Evolutionary conservation across 176 grass and related monocot genomes (phyloP).

Genomic region (Hyparrhenia diplandra): DNA sequence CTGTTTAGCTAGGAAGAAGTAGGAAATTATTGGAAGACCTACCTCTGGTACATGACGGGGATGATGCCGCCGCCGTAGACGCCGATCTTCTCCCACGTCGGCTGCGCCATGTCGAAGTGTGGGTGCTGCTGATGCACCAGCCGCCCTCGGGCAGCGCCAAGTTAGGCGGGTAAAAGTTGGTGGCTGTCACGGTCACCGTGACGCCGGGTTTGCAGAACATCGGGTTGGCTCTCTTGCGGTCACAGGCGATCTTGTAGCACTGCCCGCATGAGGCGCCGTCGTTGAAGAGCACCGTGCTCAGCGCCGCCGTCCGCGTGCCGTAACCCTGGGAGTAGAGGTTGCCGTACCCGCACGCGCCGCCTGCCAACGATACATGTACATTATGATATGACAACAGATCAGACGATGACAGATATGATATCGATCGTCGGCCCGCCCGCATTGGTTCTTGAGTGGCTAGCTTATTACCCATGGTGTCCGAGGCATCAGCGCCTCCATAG

Average conservation of each 20-base stretch:
- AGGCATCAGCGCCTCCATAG: constrained; percentile 48
- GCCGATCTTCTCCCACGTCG: constrained; percentile 54
- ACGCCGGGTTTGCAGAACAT: constrained; percentile 14
- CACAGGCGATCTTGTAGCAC: constrained; percentile 59
- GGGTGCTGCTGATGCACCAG: constrained; percentile 51
- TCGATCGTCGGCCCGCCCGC: too few relatives aligned
- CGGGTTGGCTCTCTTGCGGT: constrained; percentile 8
- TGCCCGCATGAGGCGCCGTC: constrained; percentile 33
- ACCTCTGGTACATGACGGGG: constrained; percentile 56
- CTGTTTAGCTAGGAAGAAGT: too few relatives aligned
- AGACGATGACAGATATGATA: too few relatives aligned
- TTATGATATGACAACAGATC: too few relatives aligned
- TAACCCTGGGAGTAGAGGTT: constrained; percentile 32
- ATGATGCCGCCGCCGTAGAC: constrained; percentile 53
- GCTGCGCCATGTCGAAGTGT: constrained; percentile 74
- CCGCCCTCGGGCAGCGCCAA: constrained; percentile 56
- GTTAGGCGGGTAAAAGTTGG: constrained; percentile 80
- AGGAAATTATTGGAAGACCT: neutral
- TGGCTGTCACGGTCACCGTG: constrained; percentile 47
- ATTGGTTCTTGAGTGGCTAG: neutral
- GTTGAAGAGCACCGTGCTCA: constrained; percentile 54
- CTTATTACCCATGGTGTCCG: constrained; percentile 5
- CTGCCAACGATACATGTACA: neutral
- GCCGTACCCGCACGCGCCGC: constrained; percentile 59
- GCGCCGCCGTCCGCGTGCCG: constrained; percentile 37